Base-by-base conservation (phyloP, 2,329 filamentous ascomycete genomes). In the Scedosporium boydii region DNA sequence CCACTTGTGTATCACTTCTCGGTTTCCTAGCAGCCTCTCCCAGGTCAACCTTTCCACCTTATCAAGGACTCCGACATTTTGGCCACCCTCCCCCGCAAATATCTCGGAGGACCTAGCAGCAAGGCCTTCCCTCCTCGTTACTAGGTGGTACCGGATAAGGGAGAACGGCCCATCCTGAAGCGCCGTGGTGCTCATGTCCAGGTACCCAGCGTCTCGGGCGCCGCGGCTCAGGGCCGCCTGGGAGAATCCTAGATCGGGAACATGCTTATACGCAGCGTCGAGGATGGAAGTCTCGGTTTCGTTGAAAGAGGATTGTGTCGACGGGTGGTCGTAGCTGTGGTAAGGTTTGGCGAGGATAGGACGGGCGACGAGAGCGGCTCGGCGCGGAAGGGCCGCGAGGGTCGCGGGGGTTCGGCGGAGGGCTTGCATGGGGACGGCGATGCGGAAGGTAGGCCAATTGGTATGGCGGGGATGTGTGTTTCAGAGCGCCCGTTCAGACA, bases 241-340 rank as follows among this genome's bases (percentile, higher is more conserved):
- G 0, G 91, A 90, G 80, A 98, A 99, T 72, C 95, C 95, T 72
- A 91, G 83, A 59, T 82, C 74, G 18, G 92, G 91, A 9, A 98
- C 86, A 73, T 96, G 89, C 34, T 77, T 72, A 68, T 95, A 85
- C 18, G 93, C 89, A n/a, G 91, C 86, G 56, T 88, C 82, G 65
- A 99, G 89, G 71, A 98, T 96, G 63, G 84, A 78, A 53, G 81
- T 78, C 78, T 97, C 91, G 72, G 83, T 81, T 65, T 79, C 74
- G 70, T 81, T 85, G 80, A 91, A 96, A 65, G 83, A 80, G 44
- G 75, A 75, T 2, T 83, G 77, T 14, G 84, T 78, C 1, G 85
- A 80, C 26, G 74, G 74, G 70, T 91, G 88, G 70, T 90, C 84
- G 75, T 87, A 81, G 64, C 90, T 93, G 77, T 95, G 89, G 78